A percentile compares a stretch with the other conserved stretches of the same genome.
Evolutionary conservation across 148 eudicot species (phyloP).

Genomic region (Talinum fruticosum): DNA sequence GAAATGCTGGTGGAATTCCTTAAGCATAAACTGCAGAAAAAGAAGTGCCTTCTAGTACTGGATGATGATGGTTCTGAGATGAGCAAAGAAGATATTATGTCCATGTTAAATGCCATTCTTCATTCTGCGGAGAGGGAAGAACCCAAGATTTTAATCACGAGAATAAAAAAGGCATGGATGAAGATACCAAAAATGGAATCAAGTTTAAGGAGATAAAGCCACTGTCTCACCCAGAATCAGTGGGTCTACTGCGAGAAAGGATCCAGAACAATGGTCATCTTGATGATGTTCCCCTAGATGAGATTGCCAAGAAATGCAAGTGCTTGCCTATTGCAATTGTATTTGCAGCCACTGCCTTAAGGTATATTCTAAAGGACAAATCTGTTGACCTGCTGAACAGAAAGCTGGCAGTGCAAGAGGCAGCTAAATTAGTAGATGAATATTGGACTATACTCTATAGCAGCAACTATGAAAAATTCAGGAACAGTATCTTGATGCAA

Average conservation of each 20-base stretch:
- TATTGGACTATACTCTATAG: constrained; percentile 1
- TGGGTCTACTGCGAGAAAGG: background rate
- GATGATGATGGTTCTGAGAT: constrained; percentile 2
- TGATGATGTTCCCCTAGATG: background rate
- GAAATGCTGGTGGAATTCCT: background rate
- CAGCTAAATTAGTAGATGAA: background rate
- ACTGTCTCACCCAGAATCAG: background rate
- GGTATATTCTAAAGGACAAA: background rate
- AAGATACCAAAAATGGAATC: too few species aligned
- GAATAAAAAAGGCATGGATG: background rate
- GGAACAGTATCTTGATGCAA: background rate
- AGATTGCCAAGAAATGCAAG: constrained; percentile 5
- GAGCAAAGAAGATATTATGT: background rate
- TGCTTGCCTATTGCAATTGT: constrained; percentile 7
- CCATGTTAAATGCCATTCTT: background rate
- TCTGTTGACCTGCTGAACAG: background rate
- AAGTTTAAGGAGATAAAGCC: background rate
- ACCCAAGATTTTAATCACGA: background rate
- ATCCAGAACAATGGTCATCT: background rate
- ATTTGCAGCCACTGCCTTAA: background rate
- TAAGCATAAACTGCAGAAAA: background rate
- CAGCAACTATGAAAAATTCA: constrained; percentile 4
- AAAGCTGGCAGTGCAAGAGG: background rate
- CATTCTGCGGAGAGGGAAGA: background rate
- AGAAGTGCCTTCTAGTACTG: background rate